Conservation (phyloP, 2,329 filamentous ascomycete genomes). For the Sordariomycetes sp. region DNA sequence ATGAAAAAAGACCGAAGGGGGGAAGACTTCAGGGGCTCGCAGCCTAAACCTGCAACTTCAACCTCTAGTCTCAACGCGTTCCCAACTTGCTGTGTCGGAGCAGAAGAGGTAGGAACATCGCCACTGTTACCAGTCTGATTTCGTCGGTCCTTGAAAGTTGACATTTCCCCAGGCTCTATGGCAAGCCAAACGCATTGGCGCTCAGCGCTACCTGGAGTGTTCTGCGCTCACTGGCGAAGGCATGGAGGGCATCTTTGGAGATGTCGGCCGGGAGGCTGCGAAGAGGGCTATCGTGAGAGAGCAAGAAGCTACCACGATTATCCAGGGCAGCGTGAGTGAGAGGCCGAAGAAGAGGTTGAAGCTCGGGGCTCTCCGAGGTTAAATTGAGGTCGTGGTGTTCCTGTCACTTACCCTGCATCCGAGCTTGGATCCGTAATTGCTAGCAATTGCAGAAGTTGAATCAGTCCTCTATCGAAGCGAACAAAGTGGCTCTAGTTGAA, state of each 20-base stretch:
- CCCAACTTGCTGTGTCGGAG: constrained; percentile 19
- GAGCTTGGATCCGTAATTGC: too few relatives aligned
- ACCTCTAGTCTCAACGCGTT: constrained; percentile 9
- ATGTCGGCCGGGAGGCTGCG: constrained; percentile 13
- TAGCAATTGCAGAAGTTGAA: too few relatives aligned
- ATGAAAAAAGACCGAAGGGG: constrained; percentile 22
- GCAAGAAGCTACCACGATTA: too few relatives aligned
- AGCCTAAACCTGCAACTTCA: background rate
- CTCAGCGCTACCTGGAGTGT: constrained; percentile 21
- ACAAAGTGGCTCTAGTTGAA: too few relatives aligned
- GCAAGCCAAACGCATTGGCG: constrained; percentile 20
- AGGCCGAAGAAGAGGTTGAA: constrained; percentile 9
- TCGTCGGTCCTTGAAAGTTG: too few relatives aligned
- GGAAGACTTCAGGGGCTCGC: constrained; percentile 3
- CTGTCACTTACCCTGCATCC: too few relatives aligned
- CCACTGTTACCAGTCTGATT: too few relatives aligned
- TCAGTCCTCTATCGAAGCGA: too few relatives aligned
- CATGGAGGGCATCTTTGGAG: constrained; percentile 18
- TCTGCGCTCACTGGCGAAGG: constrained; percentile 26
- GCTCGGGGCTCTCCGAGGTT: constrained; percentile 6
- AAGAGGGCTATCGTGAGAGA: constrained; percentile 9
- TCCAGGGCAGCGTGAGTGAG: too few relatives aligned
- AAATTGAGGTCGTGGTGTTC: background rate
- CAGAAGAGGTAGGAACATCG: constrained; percentile 19
- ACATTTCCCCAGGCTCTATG: constrained; percentile 23